Base-by-base conservation (phyloP, 2,329 filamentous ascomycete genomes). In the Pseudogymnoascus sp. region DNA sequence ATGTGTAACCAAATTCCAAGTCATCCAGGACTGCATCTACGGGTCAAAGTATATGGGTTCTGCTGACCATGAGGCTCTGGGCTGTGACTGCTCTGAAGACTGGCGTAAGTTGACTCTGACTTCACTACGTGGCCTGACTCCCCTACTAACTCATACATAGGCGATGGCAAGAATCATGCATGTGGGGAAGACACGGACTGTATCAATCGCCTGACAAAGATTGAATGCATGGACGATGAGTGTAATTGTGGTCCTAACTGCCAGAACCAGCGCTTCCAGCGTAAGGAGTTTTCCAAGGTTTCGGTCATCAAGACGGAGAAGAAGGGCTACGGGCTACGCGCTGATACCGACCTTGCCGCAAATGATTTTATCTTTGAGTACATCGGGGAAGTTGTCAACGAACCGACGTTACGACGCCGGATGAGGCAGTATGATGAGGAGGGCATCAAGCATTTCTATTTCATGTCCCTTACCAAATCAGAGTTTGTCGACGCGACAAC, bases 401-500 rank as follows among this genome's bases (percentile, higher is more conserved):
- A 99, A 76, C 83, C 85, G 31, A 89, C 89, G 9, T 97, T 97
- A 72, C 89, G 92, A 62, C 86, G 87, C 63, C 91, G 94, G 65
- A 97, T 95, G 87, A 79, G 91, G 39, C 89, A 95, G 71, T 99
- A 99, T 75, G 92, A 97, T 72, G 84, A 94, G 58, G 91, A 97
- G 74, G 92, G 92, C 65, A 97, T 99, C 81, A 96, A 95, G 75
- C 94, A 99, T 76, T 99, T 99, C 75, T 99, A 99, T 77, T 99
- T 99, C 79, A 99, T 99, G 94, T 97, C 94, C 29, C 86, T 99
- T 65, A 96, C 86, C 72, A 96, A 96, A 74, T 90, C 87, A 71
- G 94, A 97, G 74, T 99, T 97, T 72, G 92, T 99, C 63, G 94
- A 99, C 76, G 94, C 94, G 21, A 99, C 94, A 8, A 96, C 94